Conservation (phyloP, 2,329 filamentous ascomycete species). For the Pseudodiploospora longispora region DNA sequence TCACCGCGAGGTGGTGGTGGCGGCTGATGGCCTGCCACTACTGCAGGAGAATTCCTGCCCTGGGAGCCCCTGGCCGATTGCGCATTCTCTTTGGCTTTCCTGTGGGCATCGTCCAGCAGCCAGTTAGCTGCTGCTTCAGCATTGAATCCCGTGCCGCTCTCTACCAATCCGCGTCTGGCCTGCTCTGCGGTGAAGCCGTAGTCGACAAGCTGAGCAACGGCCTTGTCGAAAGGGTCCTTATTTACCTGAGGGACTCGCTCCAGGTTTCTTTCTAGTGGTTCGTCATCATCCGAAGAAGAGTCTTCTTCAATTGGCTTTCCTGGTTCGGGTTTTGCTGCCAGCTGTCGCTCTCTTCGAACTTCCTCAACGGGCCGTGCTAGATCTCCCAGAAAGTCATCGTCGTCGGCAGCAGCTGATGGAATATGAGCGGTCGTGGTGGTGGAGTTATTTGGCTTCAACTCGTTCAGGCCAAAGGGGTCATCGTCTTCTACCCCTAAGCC, state of each 20-base stretch:
- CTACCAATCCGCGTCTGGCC: slow-evolving; percentile 68
- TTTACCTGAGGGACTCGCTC: slow-evolving; percentile 17
- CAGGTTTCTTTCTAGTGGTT: slow-evolving; percentile 13
- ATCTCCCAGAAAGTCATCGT: slow-evolving; percentile 59
- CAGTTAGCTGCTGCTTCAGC: slow-evolving; percentile 82
- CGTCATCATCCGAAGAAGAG: slow-evolving; percentile 37
- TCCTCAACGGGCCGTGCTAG: slow-evolving; percentile 58
- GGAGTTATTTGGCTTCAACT: slow-evolving; percentile 40
- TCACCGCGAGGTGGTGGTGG: slow-evolving; percentile 30
- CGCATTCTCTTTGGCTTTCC: slow-evolving; percentile 67
- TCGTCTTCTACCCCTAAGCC: slow-evolving; percentile 61
- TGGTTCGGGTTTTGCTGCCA: slow-evolving; percentile 35
- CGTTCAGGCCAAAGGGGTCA: slow-evolving; percentile 76
- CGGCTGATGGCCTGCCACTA: slow-evolving; percentile 17
- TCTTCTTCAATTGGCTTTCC: slow-evolving; percentile 49
- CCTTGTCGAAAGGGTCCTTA: slow-evolving; percentile 55
- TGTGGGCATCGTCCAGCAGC: slow-evolving; percentile 85
- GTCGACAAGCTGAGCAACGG: slow-evolving; percentile 81
- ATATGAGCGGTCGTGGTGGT: slow-evolving; percentile 13
- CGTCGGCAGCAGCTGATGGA: slow-evolving; percentile 33
- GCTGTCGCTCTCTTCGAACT: slow-evolving; percentile 37
- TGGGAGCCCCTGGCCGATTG: slow-evolving; percentile 37
- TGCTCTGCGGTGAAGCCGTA: slow-evolving; percentile 89
- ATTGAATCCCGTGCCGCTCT: slow-evolving; percentile 71
- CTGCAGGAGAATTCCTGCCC: slow-evolving; percentile 18